Conservation (phyloP, 176 grass and related monocot genomes). For the Chrysopogon serrulatus region DNA sequence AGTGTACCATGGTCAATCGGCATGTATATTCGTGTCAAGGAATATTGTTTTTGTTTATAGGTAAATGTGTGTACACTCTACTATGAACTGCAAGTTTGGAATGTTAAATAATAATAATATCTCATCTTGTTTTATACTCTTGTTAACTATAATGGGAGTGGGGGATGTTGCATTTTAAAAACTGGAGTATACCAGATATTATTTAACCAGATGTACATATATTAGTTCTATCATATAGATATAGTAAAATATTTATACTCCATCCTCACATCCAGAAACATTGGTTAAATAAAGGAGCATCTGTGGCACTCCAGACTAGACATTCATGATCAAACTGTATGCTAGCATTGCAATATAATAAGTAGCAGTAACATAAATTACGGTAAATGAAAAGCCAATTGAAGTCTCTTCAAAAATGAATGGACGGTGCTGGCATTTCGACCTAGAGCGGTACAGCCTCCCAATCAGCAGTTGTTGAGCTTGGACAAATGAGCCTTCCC, state of each 20-base stretch:
- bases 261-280: neutral
- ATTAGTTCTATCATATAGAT: neutral
- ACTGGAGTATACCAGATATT: too few species aligned
- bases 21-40: neutral
- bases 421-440: neutral
- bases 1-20: neutral
- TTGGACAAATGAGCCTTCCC: conserved; percentile 27
- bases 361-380: neutral
- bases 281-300: neutral
- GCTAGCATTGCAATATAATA: neutral
- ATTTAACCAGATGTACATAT: too few species aligned
- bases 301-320: neutral
- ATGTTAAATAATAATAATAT: too few species aligned
- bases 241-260: neutral
- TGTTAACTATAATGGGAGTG: too few species aligned
- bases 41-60: neutral
- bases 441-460: too few species aligned
- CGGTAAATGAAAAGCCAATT: neutral
- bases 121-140: too few species aligned
- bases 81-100: neutral
- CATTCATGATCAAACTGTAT: neutral
- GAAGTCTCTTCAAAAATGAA: neutral
- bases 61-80: neutral
- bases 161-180: too few species aligned
- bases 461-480: neutral